A percentile compares a stretch with the other conserved stretches of the same genome.
These are phyloP conservation scores for Hippophae tibetana DNA, from an alignment of 306 rosid species.

Conservation along the genomic window DNA sequence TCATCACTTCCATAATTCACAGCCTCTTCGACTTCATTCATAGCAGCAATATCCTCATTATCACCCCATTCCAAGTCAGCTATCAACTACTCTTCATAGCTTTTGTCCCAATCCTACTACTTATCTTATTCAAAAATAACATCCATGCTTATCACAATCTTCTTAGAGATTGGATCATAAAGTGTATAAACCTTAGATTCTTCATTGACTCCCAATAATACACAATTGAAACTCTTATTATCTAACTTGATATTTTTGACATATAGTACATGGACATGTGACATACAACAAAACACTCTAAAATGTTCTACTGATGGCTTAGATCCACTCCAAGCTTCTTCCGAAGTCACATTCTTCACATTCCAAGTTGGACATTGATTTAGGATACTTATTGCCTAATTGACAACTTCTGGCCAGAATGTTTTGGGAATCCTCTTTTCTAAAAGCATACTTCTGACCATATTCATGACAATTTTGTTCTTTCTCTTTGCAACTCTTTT, in stretches of 20 bases:
- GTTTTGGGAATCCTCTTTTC: too few species aligned
- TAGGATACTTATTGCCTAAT: not conserved
- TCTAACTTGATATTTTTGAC: not conserved
- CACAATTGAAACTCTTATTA: not conserved
- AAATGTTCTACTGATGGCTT: not conserved
- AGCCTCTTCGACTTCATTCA: not conserved
- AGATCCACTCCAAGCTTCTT: not conserved
- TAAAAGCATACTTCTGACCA: slow-evolving; percentile 1
- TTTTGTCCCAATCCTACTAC: not conserved
- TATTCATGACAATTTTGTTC: slow-evolving; percentile 1
- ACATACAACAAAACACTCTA: not conserved
- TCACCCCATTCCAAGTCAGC: slow-evolving; percentile 5
- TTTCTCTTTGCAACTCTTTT: not conserved
- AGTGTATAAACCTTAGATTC: slow-evolving; percentile 2
- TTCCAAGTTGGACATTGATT: not conserved
- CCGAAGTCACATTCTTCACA: not conserved
- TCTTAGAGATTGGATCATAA: slow-evolving; percentile 1
- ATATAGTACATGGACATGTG: slow-evolving; percentile 2
- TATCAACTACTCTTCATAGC: not conserved
- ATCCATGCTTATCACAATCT: not conserved
- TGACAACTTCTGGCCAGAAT: not conserved
- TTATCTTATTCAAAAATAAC: slow-evolving; percentile 5
- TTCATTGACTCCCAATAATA: not conserved
- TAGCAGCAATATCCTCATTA: not conserved
- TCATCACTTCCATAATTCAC: too few species aligned